phyloP scores from a whole-genome alignment of 441 rosid genomes.

The Lepidium campestre region DNA sequence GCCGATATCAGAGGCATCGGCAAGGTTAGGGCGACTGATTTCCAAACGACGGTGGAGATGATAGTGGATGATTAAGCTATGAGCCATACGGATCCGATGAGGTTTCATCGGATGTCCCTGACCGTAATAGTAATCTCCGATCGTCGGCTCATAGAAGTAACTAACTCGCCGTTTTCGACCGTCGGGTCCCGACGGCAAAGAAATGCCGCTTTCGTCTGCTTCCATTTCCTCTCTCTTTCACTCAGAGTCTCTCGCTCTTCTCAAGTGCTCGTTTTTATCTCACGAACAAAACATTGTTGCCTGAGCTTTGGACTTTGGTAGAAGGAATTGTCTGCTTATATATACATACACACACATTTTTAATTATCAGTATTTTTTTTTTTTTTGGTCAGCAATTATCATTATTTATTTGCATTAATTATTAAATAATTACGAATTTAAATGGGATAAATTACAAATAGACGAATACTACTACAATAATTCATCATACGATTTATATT shows the following conservation, averaged over 20 bases:
- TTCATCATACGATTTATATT: too few species aligned
- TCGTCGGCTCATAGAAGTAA: slow-evolving; percentile 35
- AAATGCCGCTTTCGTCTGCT: slow-evolving; percentile 27
- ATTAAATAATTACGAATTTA: too few species aligned
- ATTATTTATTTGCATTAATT: too few species aligned
- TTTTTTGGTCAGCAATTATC: too few species aligned
- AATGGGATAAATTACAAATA: too few species aligned
- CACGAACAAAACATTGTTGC: not conserved
- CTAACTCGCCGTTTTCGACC: slow-evolving; percentile 32
- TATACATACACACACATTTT: not conserved
- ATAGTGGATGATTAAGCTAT: slow-evolving; percentile 69
- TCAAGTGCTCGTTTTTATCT: not conserved
- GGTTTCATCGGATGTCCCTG: slow-evolving; percentile 89
- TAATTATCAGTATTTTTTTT: too few species aligned
- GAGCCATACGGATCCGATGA: slow-evolving; percentile 75
- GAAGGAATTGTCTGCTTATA: not conserved
- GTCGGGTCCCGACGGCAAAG: slow-evolving; percentile 34
- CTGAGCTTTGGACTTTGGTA: not conserved
- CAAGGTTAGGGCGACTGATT: slow-evolving; percentile 76
- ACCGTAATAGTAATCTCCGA: slow-evolving; percentile 48
- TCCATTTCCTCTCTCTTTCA: slow-evolving; percentile 17
- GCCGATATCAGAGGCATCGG: slow-evolving; percentile 50
- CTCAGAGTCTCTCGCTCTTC: not conserved
- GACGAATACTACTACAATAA: too few species aligned
- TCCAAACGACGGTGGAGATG: slow-evolving; percentile 80